Percentiles rank a stretch among this genome's conserved stretches.
Evolutionary conservation across 352 stramenopile species (phyloP).

Genomic region (Phytophthora agathidicida): DNA sequence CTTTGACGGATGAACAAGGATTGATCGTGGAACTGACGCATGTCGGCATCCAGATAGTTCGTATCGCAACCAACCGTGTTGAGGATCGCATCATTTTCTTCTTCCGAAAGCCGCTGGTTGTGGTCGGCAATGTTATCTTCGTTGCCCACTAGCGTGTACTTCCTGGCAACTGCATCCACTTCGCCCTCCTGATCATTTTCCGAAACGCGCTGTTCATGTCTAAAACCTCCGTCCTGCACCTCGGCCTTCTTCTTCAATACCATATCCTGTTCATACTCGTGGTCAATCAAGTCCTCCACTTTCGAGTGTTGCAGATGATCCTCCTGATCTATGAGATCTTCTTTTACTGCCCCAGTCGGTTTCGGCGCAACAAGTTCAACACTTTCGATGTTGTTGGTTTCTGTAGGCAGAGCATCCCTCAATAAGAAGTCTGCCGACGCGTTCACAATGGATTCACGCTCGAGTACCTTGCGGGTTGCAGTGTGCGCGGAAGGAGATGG

Average conservation of each 20-base stretch:
- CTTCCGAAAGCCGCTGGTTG: constrained; percentile 7
- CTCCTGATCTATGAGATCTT: constrained; percentile 21
- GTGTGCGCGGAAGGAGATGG: constrained; percentile 50
- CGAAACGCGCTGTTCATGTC: constrained; percentile 1
- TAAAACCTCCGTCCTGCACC: background rate
- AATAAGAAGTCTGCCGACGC: constrained; percentile 16
- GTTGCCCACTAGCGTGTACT: constrained; percentile 16
- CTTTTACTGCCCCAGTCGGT: constrained; percentile 1
- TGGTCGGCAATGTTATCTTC: constrained; percentile 12
- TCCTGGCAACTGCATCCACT: constrained; percentile 6
- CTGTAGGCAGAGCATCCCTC: background rate
- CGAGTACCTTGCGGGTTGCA: constrained; percentile 39
- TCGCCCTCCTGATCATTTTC: constrained; percentile 9
- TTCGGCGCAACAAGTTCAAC: constrained; percentile 4
- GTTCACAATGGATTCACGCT: constrained; percentile 39
- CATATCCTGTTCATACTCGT: constrained; percentile 9
- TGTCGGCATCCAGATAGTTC: constrained; percentile 67
- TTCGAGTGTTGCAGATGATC: constrained; percentile 7
- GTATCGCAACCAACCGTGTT: constrained; percentile 67
- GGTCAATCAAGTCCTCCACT: constrained; percentile 21
- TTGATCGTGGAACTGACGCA: constrained; percentile 76
- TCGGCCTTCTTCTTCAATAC: background rate
- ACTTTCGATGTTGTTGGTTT: constrained; percentile 2
- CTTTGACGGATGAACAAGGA: constrained; percentile 46
- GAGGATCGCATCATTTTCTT: constrained; percentile 19